These are phyloP conservation scores for Gynandropsis gynandra DNA, from an alignment of 345 rosid species.

Conservation along the genomic window DNA sequence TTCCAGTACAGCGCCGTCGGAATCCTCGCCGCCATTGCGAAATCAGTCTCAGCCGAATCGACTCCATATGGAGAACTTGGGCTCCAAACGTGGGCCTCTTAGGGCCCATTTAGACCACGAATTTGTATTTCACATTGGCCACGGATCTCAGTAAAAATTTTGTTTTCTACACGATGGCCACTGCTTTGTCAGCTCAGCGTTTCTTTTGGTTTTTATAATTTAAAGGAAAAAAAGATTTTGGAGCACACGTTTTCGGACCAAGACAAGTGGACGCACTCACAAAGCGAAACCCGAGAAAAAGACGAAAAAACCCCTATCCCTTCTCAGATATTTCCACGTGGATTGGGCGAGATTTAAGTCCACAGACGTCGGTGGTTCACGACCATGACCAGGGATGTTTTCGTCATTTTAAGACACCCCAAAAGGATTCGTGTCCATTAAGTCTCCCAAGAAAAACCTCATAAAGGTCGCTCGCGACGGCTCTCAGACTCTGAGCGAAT, in stretches of 20 bases:
- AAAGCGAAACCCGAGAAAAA: not conserved
- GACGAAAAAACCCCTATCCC: conserved; percentile 16
- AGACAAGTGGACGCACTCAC: conserved; percentile 10
- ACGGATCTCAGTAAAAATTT: no score
- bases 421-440: conserved; percentile 22
- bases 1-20: conserved; percentile 40
- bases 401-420: not conserved
- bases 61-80: not conserved
- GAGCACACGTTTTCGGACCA: conserved; percentile 21
- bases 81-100: conserved; percentile 15
- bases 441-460: conserved; percentile 24
- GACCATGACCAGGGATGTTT: not conserved
- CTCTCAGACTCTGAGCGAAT: not conserved
- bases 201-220: not conserved
- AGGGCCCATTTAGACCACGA: no score
- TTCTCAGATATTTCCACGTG: no score
- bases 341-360: conserved; percentile 4
- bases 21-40: conserved; percentile 50
- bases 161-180: not conserved
- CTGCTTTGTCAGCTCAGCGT: not conserved
- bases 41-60: not conserved
- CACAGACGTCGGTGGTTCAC: not conserved
- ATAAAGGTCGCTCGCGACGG: conserved; percentile 15
- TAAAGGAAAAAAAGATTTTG: conserved; percentile 10
- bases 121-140: no score